Base-by-base conservation (phyloP, 2,329 filamentous ascomycete species). In the Pyricularia grisea region DNA sequence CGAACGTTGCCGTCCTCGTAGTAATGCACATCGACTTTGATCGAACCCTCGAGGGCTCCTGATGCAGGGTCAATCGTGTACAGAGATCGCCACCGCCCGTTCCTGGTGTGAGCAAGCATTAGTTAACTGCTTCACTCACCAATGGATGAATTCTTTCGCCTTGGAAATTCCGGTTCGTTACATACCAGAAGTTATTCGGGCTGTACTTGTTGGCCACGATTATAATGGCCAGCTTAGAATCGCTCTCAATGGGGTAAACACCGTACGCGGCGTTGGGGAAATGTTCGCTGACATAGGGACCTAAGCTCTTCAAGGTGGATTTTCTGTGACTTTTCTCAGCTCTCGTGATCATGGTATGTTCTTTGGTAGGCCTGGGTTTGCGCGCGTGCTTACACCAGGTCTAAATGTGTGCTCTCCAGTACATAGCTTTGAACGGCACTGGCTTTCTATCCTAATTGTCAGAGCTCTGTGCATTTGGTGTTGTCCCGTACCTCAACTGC, bases 1-100 rank as follows among this genome's bases (percentile, higher is more conserved):
- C 95, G 91, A 70, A 99, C 95, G 77, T 99, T 99, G 71, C 95
- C 95, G 77, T 99, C 96, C 81, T 99, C 95, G 82, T 99, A 99
- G 85, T 99, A 99, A 84, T 99, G 95, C 67, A 99, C 94, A 74
- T 98, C 94, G 68, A 97, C 92, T 79, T 94, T 93, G 79, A 98
- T 89, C 70, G 85, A 88, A 74, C 95, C 95, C 55, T 89, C 88
- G 63, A 98, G 82, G 66, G 83, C 83, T 72, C 84, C 84, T 1
- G 87, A 86, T n/a, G 88, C 82, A 4, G 93, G 89, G 71, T 90
- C 85, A 79, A 91, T 91, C 74, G 91, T 86, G 82, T 98, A 98
- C 68, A 91, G 85, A 66, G 92, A 94, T 75, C 95, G 92, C 92
- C 95, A 99, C 72, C 95, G 93, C 71, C 95, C 95, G 81, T 97